phyloP scores from a whole-genome alignment of 345 rosid genomes.

The Acer yangbiense region DNA sequence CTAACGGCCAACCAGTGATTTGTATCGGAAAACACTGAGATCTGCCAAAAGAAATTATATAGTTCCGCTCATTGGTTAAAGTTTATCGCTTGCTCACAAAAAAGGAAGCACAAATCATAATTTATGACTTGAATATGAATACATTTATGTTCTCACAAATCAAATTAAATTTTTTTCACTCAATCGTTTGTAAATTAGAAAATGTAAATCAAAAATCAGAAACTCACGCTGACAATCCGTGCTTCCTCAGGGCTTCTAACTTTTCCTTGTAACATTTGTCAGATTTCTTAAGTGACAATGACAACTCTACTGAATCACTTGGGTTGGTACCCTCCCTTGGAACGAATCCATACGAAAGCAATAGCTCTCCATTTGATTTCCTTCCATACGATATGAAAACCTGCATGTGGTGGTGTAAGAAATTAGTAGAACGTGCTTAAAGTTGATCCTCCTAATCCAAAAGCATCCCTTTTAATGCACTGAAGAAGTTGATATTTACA shows the following conservation, averaged over 20 bases:
- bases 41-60: conserved; percentile 38
- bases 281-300: conserved; percentile 67
- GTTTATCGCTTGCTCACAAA: background rate
- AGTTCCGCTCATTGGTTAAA: conserved; percentile 4
- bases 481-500: background rate
- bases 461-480: background rate
- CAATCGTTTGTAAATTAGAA: no score
- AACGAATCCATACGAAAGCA: conserved; percentile 90
- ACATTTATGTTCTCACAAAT: no score
- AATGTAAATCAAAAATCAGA: background rate
- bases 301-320: conserved; percentile 83
- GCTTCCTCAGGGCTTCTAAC: conserved; percentile 72
- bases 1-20: conserved; percentile 92
- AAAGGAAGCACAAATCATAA: no score
- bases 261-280: conserved; percentile 82
- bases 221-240: conserved; percentile 75
- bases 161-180: no score
- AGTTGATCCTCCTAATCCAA: background rate
- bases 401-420: conserved; percentile 47
- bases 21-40: conserved; percentile 79
- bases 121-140: no score
- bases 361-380: conserved; percentile 90
- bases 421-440: background rate
- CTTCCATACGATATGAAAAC: conserved; percentile 96
- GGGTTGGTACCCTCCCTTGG: conserved; percentile 95